Conservation (phyloP, 208 protist genomes). For the Wallacemonas sp. region DNA sequence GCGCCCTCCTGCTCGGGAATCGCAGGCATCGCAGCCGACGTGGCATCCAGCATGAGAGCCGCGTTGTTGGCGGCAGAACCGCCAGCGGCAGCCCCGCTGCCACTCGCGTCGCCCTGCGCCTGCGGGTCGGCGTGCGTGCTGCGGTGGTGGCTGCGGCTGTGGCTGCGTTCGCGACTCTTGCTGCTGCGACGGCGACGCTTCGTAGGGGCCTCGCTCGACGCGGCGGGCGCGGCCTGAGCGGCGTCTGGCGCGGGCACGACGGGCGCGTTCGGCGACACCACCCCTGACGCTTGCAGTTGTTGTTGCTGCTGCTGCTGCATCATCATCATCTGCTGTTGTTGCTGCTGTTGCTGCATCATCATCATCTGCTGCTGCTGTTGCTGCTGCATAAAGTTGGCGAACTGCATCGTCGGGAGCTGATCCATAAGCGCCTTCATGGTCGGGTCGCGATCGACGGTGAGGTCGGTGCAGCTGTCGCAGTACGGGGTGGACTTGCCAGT, state of each 20-base stretch:
- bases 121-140: conserved; percentile 14
- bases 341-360: conserved; percentile 23
- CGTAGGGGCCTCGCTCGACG: background rate
- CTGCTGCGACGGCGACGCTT: conserved; percentile 18
- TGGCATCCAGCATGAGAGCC: background rate
- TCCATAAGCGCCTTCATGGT: conserved; percentile 61
- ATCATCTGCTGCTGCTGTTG: conserved; percentile 45
- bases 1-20: background rate
- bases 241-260: conserved; percentile 5
- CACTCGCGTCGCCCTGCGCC: conserved; percentile 2
- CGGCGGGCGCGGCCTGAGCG: conserved; percentile 3
- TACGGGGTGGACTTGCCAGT: conserved; percentile 58
- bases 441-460: conserved; percentile 63
- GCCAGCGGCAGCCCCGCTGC: too few relatives aligned
- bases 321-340: conserved; percentile 44
- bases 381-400: conserved; percentile 28
- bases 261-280: too few relatives aligned
- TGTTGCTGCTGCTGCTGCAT: too few relatives aligned
- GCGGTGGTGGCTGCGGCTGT: conserved; percentile 26
- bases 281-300: too few relatives aligned
- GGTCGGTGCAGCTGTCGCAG: conserved; percentile 41
- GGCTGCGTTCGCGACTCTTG: conserved; percentile 28
- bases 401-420: conserved; percentile 43
- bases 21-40: background rate
- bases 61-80: conserved; percentile 12